Conservation (phyloP, 2,329 filamentous ascomycete species). For the Botrytis paeoniae region DNA sequence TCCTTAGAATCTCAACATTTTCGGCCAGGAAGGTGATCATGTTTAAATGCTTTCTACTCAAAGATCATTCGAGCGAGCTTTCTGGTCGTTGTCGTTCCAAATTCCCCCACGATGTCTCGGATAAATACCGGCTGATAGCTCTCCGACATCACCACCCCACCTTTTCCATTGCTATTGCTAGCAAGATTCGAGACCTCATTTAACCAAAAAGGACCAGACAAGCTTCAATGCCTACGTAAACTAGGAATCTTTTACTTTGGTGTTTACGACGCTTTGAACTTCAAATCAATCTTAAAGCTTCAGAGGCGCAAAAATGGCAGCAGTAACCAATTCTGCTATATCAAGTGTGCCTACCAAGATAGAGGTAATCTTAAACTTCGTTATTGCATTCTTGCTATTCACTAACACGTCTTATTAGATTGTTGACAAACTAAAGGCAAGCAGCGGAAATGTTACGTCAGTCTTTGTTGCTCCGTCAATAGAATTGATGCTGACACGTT, state of each 20-base stretch:
- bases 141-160: neutral
- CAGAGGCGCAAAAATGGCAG: conserved; percentile 14
- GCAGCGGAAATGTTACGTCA: conserved; percentile 1
- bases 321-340: conserved; percentile 20
- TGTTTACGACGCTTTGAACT: neutral
- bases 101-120: neutral
- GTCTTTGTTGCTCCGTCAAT: neutral
- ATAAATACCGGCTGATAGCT: neutral
- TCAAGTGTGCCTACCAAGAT: conserved; percentile 12
- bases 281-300: neutral
- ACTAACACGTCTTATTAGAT: conserved; percentile 1
- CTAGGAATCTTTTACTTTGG: neutral
- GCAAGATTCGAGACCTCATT: neutral
- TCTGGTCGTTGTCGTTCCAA: neutral
- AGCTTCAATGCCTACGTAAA: neutral
- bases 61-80: neutral
- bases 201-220: neutral
- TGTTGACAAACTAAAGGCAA: conserved; percentile 11
- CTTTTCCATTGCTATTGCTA: neutral
- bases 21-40: neutral
- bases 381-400: neutral
- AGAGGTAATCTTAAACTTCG: conserved; percentile 1
- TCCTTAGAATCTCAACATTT: accelerated
- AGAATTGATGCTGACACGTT: conserved; percentile 18
- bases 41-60: neutral